Conservation (phyloP, 257 asterid species). For the Orobanche coerulescens region DNA sequence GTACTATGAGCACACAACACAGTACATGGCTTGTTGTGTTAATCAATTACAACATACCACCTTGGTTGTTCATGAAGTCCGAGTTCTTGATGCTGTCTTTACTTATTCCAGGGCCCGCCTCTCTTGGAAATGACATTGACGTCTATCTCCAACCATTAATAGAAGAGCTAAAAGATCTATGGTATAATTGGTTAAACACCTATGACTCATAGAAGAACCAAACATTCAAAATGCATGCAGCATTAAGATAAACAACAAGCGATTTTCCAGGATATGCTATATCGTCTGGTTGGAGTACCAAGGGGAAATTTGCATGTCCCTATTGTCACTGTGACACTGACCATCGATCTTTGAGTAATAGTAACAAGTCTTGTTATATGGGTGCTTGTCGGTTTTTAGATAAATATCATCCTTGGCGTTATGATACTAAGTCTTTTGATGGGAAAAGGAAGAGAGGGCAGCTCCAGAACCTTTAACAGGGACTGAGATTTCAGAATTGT, state of each 20-base stretch:
- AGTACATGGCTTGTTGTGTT: background rate
- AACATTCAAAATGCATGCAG: too few species aligned
- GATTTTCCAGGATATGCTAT: background rate
- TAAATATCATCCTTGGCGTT: background rate
- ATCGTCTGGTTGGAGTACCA: conserved; percentile 5
- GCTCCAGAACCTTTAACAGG: background rate
- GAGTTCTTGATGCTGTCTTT: background rate
- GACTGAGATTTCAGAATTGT: background rate
- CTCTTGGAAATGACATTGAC: background rate
- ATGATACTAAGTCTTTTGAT: background rate
- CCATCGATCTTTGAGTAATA: too few species aligned
- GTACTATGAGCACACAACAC: background rate
- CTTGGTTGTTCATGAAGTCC: background rate
- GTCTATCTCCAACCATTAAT: too few species aligned
- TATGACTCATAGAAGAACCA: too few species aligned
- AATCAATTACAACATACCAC: background rate
- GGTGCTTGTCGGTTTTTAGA: background rate
- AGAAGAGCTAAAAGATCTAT: too few species aligned
- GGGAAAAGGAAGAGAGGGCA: too few species aligned
- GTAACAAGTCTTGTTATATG: background rate
- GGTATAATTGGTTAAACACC: too few species aligned
- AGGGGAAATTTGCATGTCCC: background rate
- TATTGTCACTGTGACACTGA: background rate
- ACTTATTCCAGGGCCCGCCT: background rate
- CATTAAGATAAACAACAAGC: too few species aligned